Base-by-base conservation (phyloP, 2,329 filamentous ascomycete genomes). In the Thielaviopsis musarum region DNA sequence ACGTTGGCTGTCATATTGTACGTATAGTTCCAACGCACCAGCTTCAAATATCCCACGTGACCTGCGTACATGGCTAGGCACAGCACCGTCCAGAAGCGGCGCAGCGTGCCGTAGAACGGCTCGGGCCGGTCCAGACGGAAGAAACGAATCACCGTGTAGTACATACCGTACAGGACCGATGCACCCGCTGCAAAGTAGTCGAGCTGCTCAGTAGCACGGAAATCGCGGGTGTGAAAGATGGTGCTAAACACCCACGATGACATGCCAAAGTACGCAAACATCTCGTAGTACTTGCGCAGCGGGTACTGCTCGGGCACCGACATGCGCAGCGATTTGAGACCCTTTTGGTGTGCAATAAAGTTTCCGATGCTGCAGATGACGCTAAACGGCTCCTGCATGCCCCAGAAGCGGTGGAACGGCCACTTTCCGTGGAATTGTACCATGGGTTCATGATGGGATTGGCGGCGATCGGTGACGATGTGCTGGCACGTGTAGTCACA, bases 1-100 rank as follows among this genome's bases (percentile, higher is more conserved):
- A 98, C 87, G 67, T 97, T 98, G 57, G 91, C 93, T 1, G 86
- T 83, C 90, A 98, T 97, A 70, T 98, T 98, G 74, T 98, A 98
- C 5, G 85, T 87, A 70, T 98, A 98, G 71, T 97, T 87, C 87
- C 93, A 98, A 19, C 78, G 76, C 76, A 91, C 88, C 65, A 89
- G 81, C 67, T 85, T 88, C 59, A 98, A 77, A 70, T 95, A 98
- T 53, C 75, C 79, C 54, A 96, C 82, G 69, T 98, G 93, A 59
- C 79, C 74, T 26, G 77, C 67, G 70, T 95, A 98, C 57, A 95
- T 72, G 15, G 72, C 64, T 26, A 81, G 69, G 69, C 93, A 98
- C 7, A 88, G 64, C 13, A 77, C 67, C 0, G 88, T 91, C 91
- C 91, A 97, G 22, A 81, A 68, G 54, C 86, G 77, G 59, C 93